phyloP scores from a whole-genome alignment of 2,329 filamentous ascomycete genomes.

The Fusarium citri region DNA sequence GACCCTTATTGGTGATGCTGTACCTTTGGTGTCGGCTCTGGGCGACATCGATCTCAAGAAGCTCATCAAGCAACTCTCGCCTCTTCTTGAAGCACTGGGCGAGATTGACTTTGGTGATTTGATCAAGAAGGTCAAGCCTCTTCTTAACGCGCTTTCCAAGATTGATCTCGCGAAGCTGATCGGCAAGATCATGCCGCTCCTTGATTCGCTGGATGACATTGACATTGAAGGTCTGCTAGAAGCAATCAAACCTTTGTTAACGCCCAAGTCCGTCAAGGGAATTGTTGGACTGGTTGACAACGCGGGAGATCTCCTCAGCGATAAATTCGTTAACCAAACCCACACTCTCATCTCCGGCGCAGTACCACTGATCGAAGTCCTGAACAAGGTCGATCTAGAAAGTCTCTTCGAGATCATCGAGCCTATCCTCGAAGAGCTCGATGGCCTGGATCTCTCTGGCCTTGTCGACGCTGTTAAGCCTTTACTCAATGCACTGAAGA shows the following conservation, averaged over 20 bases:
- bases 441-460: conserved; percentile 51
- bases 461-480: conserved; percentile 53
- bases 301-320: conserved; percentile 53
- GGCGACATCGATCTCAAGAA: conserved; percentile 51
- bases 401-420: conserved; percentile 52
- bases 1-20: conserved; percentile 50
- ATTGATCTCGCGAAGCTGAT: conserved; percentile 49
- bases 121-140: conserved; percentile 46
- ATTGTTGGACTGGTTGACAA: conserved; percentile 53
- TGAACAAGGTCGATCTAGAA: conserved; percentile 53
- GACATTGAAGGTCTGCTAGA: conserved; percentile 52
- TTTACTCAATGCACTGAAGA: conserved; percentile 52
- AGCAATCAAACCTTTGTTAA: conserved; percentile 51
- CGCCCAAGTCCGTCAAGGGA: conserved; percentile 50
- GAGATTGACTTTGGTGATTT: conserved; percentile 51
- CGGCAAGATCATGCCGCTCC: conserved; percentile 48
- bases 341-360: conserved; percentile 54
- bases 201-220: conserved; percentile 49
- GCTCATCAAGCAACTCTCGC: conserved; percentile 48
- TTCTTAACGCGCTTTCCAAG: conserved; percentile 47
- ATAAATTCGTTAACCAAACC: conserved; percentile 56
- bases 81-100: conserved; percentile 49
- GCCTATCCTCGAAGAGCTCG: conserved; percentile 52
- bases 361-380: conserved; percentile 51
- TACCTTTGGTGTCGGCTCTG: conserved; percentile 53